These are phyloP conservation scores for Immersiporthe knoxdaviesiana DNA, from an alignment of 2,329 filamentous ascomycete genomes.

Conservation along the genomic window DNA sequence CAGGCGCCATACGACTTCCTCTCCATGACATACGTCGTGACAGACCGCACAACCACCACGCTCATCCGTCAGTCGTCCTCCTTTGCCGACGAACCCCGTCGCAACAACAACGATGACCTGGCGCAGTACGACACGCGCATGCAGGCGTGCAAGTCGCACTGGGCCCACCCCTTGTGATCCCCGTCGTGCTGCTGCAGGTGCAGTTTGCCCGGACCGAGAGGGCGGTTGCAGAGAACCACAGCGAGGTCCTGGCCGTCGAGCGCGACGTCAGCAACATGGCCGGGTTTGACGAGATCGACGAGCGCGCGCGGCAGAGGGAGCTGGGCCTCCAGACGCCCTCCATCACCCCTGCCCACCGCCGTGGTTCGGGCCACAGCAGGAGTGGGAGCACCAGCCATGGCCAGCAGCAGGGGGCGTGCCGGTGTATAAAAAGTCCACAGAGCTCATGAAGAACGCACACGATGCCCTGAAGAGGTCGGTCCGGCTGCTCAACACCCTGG, in stretches of 20 bases:
- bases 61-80: slow-evolving; percentile 49
- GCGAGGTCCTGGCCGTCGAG: slow-evolving; percentile 47
- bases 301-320: slow-evolving; percentile 26
- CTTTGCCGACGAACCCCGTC: slow-evolving; percentile 42
- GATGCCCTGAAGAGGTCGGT: slow-evolving; percentile 51
- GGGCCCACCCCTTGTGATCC: slow-evolving; percentile 50
- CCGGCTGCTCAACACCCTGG: slow-evolving; percentile 49
- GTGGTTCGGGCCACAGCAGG: neutral
- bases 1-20: slow-evolving; percentile 52
- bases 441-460: slow-evolving; percentile 52
- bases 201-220: slow-evolving; percentile 50
- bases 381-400: slow-evolving; percentile 26
- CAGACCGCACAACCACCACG: slow-evolving; percentile 44
- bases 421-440: slow-evolving; percentile 49
- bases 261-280: slow-evolving; percentile 48
- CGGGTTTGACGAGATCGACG: slow-evolving; percentile 41
- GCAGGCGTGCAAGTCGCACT: slow-evolving; percentile 48
- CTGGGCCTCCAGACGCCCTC: slow-evolving; percentile 32
- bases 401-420: slow-evolving; percentile 28
- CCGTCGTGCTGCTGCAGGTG: slow-evolving; percentile 51
- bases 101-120: slow-evolving; percentile 41
- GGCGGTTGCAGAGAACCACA: slow-evolving; percentile 48
- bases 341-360: slow-evolving; percentile 1
- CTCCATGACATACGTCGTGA: slow-evolving; percentile 49
- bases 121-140: slow-evolving; percentile 51